Base-by-base conservation (phyloP, 768 basidiomycete genomes). In the Psilocybe sp. region DNA sequence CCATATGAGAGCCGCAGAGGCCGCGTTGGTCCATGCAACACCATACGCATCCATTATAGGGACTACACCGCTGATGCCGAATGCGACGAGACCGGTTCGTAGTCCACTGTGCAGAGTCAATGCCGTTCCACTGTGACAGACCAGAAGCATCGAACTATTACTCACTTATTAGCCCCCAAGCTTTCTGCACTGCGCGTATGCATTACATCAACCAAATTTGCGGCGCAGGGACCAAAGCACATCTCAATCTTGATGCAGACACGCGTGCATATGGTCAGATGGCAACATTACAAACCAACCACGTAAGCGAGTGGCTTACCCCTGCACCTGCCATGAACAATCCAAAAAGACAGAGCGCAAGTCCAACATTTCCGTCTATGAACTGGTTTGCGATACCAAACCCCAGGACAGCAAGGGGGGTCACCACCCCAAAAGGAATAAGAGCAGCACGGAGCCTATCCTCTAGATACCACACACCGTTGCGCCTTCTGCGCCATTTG, bases 311-410 rank as follows among this genome's bases (percentile, higher is more conserved):
- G 11, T 15, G 18, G 43, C 60, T 42, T 58, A 87, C 87, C 19
- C 86, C 85, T 15, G 85, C 31, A 14, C 85, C 81, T 49, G 85
- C 87, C 36, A 78, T 47, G 57, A 87, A 87, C 7, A 89, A 58
- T 51, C 78, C 84, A 0, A 78, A 16, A 4, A 86, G 64, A 53
- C 75, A 78, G 10, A 82, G 57, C 1, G 65, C 62, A 19, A 88
- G 64, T 3, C 86, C 85, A 1, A 69, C 38, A 1, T 52, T 68
- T 1, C 82, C 80, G 6, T 66, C 65, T 5, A 87, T 67, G 58
- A 74, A 84, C 32, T 69, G 58, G 12, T 74, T 80, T n/a, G 76
- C 59, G 2, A 85, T 53, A 1, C 85, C 84, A 0, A 71, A 73
- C 0, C 66, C 44, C 0, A 80, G 59, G 2, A 82, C 62, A 1